Base-by-base conservation (phyloP, 108 stramenopile genomes). In the Phaeodactylum tricornutum region DNA sequence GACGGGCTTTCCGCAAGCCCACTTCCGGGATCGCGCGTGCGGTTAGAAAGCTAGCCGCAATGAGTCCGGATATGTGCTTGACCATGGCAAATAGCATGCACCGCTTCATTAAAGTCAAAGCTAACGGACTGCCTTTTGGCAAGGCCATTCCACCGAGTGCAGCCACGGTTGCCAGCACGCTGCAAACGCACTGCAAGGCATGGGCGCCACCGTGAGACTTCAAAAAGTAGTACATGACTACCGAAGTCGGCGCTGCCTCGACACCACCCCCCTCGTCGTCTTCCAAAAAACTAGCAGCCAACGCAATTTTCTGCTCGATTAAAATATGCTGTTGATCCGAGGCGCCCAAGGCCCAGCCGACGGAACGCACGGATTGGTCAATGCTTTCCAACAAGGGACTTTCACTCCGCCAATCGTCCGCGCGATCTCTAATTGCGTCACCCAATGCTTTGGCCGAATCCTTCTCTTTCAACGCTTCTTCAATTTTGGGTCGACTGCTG, bases 151-250 rank as follows among this genome's bases (percentile, higher is more conserved):
- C 63, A 22, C 74, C 61, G 6, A 66, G 14, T 16, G 64, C 81
- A 15, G 67, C 55, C 7, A 53, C 20, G 12, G 60, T 53, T 15
- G 87, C 71, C 57, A 84, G 30, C 5, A 79, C 22, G 47, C 81
- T 81, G 29, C 66, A 67, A 0, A 71, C 19, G n/a, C 57, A 72
- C 55, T 84, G 87, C 20, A 81, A 37, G 30, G 50, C 68, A 65
- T 88, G 87, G 15, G 79, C 75, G 2, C 87, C 87, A 7, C 82
- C 81, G 39, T 88, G 87, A 34, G 74, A 74, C 50, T 79, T 76
- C 8, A 88, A 54, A 49, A 88, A 88, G 61, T 88, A 88, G 42
- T 84, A 68, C 28, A 78, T 77, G 35, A 88, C 47, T 8, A 84
- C 72, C 9, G 82, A 61, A 0, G 77, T 59, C 15, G 74, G 40